Conservation (phyloP, 768 basidiomycete species). For the Dioszegia hungarica region DNA sequence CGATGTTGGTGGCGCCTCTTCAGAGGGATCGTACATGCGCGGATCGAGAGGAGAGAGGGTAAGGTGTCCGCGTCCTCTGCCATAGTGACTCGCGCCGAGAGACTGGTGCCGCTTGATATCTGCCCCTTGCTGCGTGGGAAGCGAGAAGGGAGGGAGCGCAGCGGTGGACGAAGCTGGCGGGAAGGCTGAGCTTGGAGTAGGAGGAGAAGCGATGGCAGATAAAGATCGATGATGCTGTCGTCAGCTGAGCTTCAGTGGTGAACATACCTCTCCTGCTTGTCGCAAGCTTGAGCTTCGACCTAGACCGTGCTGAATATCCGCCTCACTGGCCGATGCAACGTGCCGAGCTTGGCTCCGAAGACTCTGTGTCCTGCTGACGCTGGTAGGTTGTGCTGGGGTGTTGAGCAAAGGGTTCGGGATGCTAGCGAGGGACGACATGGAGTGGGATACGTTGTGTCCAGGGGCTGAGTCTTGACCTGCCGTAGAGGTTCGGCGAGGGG, state of each 20-base stretch:
- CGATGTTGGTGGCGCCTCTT: conserved; percentile 34
- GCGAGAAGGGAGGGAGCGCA: conserved; percentile 32
- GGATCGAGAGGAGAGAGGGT: conserved; percentile 29
- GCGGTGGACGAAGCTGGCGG: conserved; percentile 38
- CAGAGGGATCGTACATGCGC: conserved; percentile 1
- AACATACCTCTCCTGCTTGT: conserved; percentile 25
- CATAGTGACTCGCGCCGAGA: conserved; percentile 34
- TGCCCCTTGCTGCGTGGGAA: conserved; percentile 16
- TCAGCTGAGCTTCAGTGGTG: neutral
- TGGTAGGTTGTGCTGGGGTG: conserved; percentile 4
- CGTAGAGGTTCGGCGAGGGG: conserved; percentile 24
- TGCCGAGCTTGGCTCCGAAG: conserved; percentile 36
- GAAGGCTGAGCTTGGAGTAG: conserved; percentile 25
- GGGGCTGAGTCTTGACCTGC: conserved; percentile 11
- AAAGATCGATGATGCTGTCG: conserved; percentile 2
- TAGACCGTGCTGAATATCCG: conserved; percentile 5
- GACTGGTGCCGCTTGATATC: conserved; percentile 41
- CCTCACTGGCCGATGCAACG: neutral
- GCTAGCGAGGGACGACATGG: conserved; percentile 34
- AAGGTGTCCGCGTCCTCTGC: conserved; percentile 27
- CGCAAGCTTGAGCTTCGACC: conserved; percentile 36
- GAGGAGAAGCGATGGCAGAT: conserved; percentile 14
- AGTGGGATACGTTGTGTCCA: conserved; percentile 27
- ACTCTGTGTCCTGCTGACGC: conserved; percentile 41
- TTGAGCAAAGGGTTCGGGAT: conserved; percentile 9